Conservation (phyloP, 495 filamentous ascomycete species). For the Recurvomyces mirabilis region DNA sequence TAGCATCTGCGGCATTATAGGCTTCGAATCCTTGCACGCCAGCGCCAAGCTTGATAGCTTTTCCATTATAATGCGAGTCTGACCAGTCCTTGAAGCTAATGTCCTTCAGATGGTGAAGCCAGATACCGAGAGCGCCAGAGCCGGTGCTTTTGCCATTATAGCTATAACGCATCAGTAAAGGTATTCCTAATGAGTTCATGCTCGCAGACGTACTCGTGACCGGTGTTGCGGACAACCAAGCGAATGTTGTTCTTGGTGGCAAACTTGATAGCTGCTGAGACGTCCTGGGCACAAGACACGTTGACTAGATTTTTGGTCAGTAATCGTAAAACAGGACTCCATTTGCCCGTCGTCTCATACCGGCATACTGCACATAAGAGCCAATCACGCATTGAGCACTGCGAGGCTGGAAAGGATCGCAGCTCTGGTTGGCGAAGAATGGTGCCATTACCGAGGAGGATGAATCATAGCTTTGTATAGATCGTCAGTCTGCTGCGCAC, state of each 20-base stretch:
- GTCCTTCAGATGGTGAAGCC: conserved; percentile 42
- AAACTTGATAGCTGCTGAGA: conserved; percentile 40
- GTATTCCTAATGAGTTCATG: background rate
- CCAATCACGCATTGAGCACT: conserved; percentile 14
- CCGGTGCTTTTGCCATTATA: conserved; percentile 41
- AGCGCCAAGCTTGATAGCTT: conserved; percentile 20
- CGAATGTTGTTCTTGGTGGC: conserved; percentile 46
- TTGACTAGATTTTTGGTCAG: too few species aligned
- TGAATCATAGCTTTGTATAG: conserved; percentile 8
- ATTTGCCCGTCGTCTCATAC: too few species aligned
- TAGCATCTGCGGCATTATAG: conserved; percentile 15
- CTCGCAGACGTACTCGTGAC: conserved; percentile 35
- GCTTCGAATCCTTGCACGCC: conserved; percentile 20
- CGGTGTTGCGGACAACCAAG: conserved; percentile 56
- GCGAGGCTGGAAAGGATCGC: conserved; percentile 12
- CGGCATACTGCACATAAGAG: conserved; percentile 17
- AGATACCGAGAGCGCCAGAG: conserved; percentile 39
- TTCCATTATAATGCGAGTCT: conserved; percentile 31
- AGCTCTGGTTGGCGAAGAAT: conserved; percentile 22
- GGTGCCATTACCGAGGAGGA: conserved; percentile 23
- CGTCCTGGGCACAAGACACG: conserved; percentile 21
- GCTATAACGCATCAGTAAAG: background rate
- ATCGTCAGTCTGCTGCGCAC: background rate
- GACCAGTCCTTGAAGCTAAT: conserved; percentile 36
- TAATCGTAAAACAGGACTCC: too few species aligned